These are phyloP conservation scores for Setaria italica DNA, from an alignment of 202 grass and related monocot species.

Conservation along the genomic window DNA sequence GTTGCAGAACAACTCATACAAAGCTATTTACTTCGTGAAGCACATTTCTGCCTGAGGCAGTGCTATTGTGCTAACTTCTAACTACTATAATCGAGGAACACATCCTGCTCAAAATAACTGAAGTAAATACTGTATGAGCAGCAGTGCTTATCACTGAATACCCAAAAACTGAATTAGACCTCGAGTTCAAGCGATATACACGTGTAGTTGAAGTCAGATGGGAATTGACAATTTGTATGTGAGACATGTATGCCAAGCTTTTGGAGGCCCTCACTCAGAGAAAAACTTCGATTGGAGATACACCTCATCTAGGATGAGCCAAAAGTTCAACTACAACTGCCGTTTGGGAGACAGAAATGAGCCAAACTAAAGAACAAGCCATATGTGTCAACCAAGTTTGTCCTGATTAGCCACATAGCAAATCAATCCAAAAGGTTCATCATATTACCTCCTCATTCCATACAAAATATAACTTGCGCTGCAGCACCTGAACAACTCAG, in stretches of 20 bases:
- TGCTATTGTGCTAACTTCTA: background rate
- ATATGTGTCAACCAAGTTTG: conserved; percentile 3
- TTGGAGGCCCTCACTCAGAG: background rate
- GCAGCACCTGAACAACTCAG: conserved; percentile 5
- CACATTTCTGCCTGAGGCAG: background rate
- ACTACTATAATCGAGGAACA: background rate
- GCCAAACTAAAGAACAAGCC: conserved; percentile 7
- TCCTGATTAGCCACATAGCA: conserved; percentile 1
- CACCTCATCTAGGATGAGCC: background rate
- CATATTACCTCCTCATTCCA: background rate
- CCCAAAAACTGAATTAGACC: background rate
- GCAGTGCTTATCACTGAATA: background rate
- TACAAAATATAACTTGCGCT: background rate
- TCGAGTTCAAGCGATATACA: background rate
- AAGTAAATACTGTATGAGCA: background rate
- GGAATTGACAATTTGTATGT: background rate
- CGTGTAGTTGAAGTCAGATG: background rate
- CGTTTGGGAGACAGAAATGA: conserved; percentile 2
- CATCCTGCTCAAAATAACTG: conserved; percentile 2
- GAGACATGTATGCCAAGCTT: background rate
- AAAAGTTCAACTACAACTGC: background rate
- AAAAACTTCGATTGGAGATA: no score
- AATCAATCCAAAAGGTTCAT: background rate
- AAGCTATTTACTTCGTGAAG: background rate
- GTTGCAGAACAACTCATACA: background rate